Percentiles rank a stretch among this genome's conserved stretches.
Conservation (phyloP, 2,329 filamentous ascomycete species). For the Colletotrichum tropicale region DNA sequence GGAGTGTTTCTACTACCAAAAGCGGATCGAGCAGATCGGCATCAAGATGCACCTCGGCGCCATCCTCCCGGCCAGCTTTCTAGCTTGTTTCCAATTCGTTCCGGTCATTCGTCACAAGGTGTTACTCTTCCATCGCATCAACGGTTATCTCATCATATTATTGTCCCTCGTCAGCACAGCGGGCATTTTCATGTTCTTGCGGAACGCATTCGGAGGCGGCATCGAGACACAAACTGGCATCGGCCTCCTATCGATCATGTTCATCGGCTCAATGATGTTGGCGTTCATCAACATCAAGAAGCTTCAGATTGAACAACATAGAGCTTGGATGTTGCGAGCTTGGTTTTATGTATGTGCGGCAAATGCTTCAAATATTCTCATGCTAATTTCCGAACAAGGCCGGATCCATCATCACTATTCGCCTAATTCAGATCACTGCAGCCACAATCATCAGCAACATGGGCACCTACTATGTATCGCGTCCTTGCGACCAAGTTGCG, state of each 20-base stretch:
- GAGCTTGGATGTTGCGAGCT: constrained; percentile 66
- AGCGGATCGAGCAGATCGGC: constrained; percentile 35
- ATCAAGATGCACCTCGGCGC: constrained; percentile 50
- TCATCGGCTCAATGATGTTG: constrained; percentile 45
- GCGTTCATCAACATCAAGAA: constrained; percentile 62
- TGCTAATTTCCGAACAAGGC: constrained; percentile 30
- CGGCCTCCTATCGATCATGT: constrained; percentile 47
- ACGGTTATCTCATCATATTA: constrained; percentile 58
- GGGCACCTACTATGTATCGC: constrained; percentile 30
- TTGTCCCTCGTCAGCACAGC: constrained; percentile 50
- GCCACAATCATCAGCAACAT: constrained; percentile 36
- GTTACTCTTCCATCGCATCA: constrained; percentile 62
- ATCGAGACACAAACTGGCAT: constrained; percentile 51
- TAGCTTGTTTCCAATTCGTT: constrained; percentile 53
- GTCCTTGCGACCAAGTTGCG: constrained; percentile 52
- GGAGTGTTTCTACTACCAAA: constrained; percentile 40
- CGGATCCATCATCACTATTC: constrained; percentile 51
- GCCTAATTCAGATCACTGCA: constrained; percentile 48
- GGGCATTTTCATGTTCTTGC: constrained; percentile 57
- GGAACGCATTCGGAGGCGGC: constrained; percentile 57
- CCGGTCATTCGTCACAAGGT: constrained; percentile 50
- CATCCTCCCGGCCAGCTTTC: constrained; percentile 48
- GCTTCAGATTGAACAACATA: constrained; percentile 66
- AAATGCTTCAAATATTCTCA: not conserved
- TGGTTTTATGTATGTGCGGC: constrained; percentile 48